These are phyloP conservation scores for Fusarium denticulatum DNA, from an alignment of 2,329 filamentous ascomycete species.

Conservation along the genomic window DNA sequence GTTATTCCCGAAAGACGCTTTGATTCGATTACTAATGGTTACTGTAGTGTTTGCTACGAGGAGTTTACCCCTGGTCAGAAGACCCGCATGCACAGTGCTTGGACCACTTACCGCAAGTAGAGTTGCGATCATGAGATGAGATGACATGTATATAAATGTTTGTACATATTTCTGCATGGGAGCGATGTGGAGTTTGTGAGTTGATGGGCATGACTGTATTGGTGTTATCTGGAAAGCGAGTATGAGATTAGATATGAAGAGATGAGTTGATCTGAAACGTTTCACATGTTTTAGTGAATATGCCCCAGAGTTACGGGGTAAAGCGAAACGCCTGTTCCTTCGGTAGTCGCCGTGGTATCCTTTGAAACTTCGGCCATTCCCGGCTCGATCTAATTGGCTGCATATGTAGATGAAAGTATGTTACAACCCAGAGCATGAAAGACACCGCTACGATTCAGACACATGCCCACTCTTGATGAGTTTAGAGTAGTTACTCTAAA, in stretches of 20 bases:
- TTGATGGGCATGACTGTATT: neutral
- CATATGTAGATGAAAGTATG: rapidly evolving
- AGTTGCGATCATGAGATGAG: neutral
- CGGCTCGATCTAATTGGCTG: neutral
- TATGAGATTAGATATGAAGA: neutral
- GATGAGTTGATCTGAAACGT: neutral
- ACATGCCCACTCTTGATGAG: neutral
- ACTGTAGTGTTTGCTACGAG: constrained; percentile 32
- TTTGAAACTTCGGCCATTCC: neutral
- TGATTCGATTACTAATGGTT: neutral
- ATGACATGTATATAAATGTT: neutral
- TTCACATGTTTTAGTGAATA: neutral
- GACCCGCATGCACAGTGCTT: constrained; percentile 36
- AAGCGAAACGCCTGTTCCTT: neutral
- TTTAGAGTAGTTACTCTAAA: neutral
- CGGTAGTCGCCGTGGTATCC: neutral
- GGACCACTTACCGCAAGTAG: constrained; percentile 31
- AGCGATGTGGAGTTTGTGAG: neutral
- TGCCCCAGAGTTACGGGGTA: neutral
- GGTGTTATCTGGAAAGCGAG: neutral
- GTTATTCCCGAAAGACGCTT: neutral
- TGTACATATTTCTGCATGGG: neutral
- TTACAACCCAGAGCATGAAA: rapidly evolving
- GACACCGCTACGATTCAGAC: neutral
- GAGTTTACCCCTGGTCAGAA: constrained; percentile 38